Conservation (phyloP, 2,329 filamentous ascomycete genomes). For the Aureobasidium subglaciale region DNA sequence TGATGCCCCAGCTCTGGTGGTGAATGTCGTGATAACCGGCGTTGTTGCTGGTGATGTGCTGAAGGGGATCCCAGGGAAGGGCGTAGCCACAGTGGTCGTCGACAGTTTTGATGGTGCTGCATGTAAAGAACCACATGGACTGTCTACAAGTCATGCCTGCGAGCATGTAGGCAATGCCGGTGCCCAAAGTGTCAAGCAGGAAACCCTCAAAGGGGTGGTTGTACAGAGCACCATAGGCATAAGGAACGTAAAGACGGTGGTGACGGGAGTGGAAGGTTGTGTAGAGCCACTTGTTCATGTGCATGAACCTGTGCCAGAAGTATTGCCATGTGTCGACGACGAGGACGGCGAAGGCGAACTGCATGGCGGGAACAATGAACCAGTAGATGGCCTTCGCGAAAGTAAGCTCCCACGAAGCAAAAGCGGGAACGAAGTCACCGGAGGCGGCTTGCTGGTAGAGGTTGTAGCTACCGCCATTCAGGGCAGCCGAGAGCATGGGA, state of each 20-base stretch:
- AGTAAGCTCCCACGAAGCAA: conserved; percentile 74
- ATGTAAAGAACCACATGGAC: conserved; percentile 81
- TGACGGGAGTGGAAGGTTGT: conserved; percentile 89
- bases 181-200: conserved; percentile 82
- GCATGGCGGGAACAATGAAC: conserved; percentile 64
- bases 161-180: conserved; percentile 73
- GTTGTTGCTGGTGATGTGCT: conserved; percentile 89
- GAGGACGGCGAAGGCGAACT: conserved; percentile 66
- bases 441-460: conserved; percentile 27
- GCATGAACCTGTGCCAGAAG: conserved; percentile 93
- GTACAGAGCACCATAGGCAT: conserved; percentile 93
- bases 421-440: conserved; percentile 55
- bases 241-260: conserved; percentile 94
- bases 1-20: conserved; percentile 98
- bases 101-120: conserved; percentile 89
- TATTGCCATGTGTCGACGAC: conserved; percentile 97
- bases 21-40: conserved; percentile 96
- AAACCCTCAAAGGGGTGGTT: conserved; percentile 95
- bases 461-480: conserved; percentile 78
- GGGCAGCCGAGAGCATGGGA: conserved; percentile 64
- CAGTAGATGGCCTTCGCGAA: conserved; percentile 75
- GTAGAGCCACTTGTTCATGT: conserved; percentile 95
- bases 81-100: conserved; percentile 96
- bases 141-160: conserved; percentile 78
- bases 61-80: conserved; percentile 91